A percentile compares a stretch with the other conserved stretches of the same genome.
Evolutionary conservation across 1,284 basidiomycete species (phyloP).

Genomic region (Cerioporus squamosus): DNA sequence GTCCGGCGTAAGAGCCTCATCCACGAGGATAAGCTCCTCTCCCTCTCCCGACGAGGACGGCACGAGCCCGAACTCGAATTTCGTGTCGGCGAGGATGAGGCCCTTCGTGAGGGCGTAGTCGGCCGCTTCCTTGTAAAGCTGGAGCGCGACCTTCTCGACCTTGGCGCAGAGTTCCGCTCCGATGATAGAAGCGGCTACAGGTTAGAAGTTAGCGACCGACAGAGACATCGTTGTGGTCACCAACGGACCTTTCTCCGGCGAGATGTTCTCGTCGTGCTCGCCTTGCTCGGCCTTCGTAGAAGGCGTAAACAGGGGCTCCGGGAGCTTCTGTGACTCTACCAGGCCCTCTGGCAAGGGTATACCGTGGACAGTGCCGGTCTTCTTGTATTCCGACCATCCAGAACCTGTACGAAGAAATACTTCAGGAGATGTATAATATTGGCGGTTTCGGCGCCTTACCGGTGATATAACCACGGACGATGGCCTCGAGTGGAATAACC

Average conservation of each 20-base stretch:
- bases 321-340: constrained; percentile 85
- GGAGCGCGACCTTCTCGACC: constrained; percentile 64
- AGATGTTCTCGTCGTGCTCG: constrained; percentile 97
- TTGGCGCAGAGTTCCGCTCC: constrained; percentile 69
- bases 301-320: constrained; percentile 91
- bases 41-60: constrained; percentile 40
- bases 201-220: constrained; percentile 50
- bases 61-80: constrained; percentile 79
- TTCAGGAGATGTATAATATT: too few relatives aligned
- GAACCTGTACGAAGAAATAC: constrained; percentile 63
- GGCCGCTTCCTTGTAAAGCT: constrained; percentile 80
- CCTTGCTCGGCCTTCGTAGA: constrained; percentile 98
- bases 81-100: constrained; percentile 95
- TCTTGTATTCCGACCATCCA: constrained; percentile 95
- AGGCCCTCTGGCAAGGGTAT: constrained; percentile 79
- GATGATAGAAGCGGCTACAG: constrained; percentile 44
- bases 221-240: not conserved
- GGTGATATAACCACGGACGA: constrained; percentile 95
- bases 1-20: constrained; percentile 96
- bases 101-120: constrained; percentile 79
- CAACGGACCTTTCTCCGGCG: constrained; percentile 78
- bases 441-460: constrained; percentile 51
- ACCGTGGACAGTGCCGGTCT: constrained; percentile 87
- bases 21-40: constrained; percentile 83
- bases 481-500: constrained; percentile 95